phyloP scores from a whole-genome alignment of 148 eudicot species.

The Amaranthus cruentus region DNA sequence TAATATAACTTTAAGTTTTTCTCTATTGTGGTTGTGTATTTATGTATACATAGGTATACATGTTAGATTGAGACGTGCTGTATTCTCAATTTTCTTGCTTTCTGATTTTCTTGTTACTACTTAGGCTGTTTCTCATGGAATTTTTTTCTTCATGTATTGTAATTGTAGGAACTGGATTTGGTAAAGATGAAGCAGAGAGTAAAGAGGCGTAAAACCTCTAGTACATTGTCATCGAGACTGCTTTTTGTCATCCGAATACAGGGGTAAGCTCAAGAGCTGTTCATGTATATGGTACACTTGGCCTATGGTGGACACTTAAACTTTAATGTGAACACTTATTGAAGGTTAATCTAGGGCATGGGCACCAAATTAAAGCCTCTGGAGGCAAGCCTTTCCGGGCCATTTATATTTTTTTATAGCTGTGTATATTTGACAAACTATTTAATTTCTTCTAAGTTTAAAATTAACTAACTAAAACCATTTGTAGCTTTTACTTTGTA shows the following conservation, averaged over 20 bases:
- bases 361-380: too few species aligned
- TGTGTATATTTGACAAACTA: too few species aligned
- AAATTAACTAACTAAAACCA: too few species aligned
- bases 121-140: not conserved
- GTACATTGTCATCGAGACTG: slow-evolving; percentile 42
- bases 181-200: slow-evolving; percentile 79
- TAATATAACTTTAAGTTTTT: too few species aligned
- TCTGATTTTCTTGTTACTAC: not conserved
- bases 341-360: too few species aligned
- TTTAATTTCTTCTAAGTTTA: too few species aligned
- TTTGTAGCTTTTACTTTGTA: too few species aligned
- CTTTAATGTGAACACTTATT: too few species aligned
- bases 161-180: slow-evolving; percentile 64
- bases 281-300: not conserved
- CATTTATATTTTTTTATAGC: too few species aligned
- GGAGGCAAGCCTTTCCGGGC: too few species aligned
- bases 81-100: not conserved
- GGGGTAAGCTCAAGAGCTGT: slow-evolving; percentile 44
- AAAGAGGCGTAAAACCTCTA: slow-evolving; percentile 36
- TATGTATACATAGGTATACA: not conserved
- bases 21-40: not conserved
- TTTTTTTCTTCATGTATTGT: slow-evolving; percentile 6
- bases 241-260: slow-evolving; percentile 77
- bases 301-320: too few species aligned
- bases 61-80: not conserved